phyloP scores from a whole-genome alignment of 2,329 filamentous ascomycete genomes.

The Trichoderma gracile region DNA sequence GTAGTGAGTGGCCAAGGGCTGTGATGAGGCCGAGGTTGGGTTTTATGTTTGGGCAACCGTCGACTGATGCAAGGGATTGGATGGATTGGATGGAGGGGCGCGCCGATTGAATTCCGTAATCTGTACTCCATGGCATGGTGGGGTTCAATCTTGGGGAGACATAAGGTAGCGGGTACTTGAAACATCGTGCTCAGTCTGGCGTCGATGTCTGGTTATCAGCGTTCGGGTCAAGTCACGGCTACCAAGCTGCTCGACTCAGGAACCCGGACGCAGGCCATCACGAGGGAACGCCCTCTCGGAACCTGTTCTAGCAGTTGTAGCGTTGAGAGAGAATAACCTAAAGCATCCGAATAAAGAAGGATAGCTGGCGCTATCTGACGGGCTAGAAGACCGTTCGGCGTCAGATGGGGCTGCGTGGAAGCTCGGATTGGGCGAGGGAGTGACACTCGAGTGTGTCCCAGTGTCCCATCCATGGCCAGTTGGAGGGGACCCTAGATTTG shows the following conservation, averaged over 20 bases:
- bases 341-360: not conserved
- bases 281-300: not conserved
- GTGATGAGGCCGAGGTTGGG: constrained; percentile 11
- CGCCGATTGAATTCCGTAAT: constrained; percentile 5
- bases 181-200: too few species aligned
- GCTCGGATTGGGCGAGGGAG: too few species aligned
- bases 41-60: constrained; percentile 12
- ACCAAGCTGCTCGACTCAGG: too few species aligned
- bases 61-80: not conserved
- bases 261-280: too few species aligned
- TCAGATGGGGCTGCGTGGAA: too few species aligned
- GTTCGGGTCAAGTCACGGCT: too few species aligned
- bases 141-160: not conserved
- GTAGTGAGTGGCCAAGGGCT: too few species aligned
- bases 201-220: too few species aligned
- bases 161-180: too few species aligned
- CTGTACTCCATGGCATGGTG: not conserved
- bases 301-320: not conserved
- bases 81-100: constrained; percentile 13
- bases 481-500: too few species aligned
- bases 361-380: not conserved
- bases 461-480: too few species aligned
- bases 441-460: too few species aligned
- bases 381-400: not conserved
- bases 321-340: constrained; percentile 6